phyloP scores from a whole-genome alignment of 2,329 filamentous ascomycete genomes.

The Phyllosticta capitalensis region DNA sequence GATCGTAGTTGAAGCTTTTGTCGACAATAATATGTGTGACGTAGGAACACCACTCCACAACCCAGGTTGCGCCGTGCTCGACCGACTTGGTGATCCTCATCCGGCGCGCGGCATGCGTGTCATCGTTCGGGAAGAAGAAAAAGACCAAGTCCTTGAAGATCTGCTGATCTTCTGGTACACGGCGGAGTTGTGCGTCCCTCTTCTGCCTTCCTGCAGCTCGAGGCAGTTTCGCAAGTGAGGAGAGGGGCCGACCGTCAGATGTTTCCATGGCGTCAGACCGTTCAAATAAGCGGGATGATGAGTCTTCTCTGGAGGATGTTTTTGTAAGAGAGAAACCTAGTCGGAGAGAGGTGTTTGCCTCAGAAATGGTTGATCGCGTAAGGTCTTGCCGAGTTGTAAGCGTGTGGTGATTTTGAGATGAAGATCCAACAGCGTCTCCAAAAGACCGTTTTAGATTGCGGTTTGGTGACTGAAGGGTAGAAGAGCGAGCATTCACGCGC shows the following conservation, averaged over 20 bases:
- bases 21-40: constrained; percentile 73
- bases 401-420: background rate
- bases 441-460: background rate
- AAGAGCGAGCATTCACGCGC: constrained; percentile 13
- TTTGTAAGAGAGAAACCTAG: background rate
- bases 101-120: constrained; percentile 56
- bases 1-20: constrained; percentile 51
- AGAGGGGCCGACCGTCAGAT: background rate
- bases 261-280: background rate
- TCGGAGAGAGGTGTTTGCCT: background rate
- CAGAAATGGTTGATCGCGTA: background rate
- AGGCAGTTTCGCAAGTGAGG: constrained; percentile 14
- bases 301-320: background rate
- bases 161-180: constrained; percentile 24
- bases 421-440: background rate
- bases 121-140: constrained; percentile 68
- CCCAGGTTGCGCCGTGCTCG: constrained; percentile 67
- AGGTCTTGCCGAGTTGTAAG: background rate
- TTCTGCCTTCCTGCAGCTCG: constrained; percentile 23
- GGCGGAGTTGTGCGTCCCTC: constrained; percentile 22
- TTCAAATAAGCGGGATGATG: no score
- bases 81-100: constrained; percentile 59
- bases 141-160: constrained; percentile 18
- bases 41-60: constrained; percentile 41
- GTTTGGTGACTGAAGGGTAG: constrained; percentile 10